A percentile compares a stretch with the other conserved stretches of the same genome.
Conservation (phyloP, 805 yeast species). For the Pichia insulana region DNA sequence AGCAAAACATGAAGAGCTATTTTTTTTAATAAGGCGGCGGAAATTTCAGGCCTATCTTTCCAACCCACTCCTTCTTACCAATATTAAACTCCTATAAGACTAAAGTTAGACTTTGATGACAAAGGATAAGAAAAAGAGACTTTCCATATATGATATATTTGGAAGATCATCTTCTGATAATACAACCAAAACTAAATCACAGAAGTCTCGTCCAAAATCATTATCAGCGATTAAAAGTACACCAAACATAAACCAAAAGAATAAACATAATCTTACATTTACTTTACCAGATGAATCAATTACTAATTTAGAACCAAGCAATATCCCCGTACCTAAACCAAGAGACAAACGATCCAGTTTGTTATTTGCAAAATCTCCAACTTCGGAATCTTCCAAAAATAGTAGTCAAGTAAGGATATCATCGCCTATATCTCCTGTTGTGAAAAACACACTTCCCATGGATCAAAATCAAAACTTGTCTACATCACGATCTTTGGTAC, state of each 20-base stretch:
- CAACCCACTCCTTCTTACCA: too few species aligned
- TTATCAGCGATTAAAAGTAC: conserved; percentile 1
- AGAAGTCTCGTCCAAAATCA: background rate
- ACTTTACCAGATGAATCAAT: conserved; percentile 8
- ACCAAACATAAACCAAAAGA: background rate
- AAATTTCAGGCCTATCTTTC: too few species aligned
- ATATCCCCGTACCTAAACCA: conserved; percentile 2
- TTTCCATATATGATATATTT: conserved; percentile 11
- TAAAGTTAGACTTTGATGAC: background rate
- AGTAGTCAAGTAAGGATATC: background rate
- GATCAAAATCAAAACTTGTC: background rate
- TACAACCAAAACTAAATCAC: background rate
- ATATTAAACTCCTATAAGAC: too few species aligned
- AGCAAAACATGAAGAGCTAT: too few species aligned
- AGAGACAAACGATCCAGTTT: background rate
- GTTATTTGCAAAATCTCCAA: background rate
- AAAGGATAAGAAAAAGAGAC: conserved; percentile 8
- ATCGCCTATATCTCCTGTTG: background rate
- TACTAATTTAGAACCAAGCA: background rate
- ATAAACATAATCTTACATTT: conserved; percentile 3
- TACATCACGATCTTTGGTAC: too few species aligned
- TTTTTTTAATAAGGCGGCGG: too few species aligned
- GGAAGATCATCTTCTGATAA: conserved; percentile 6
- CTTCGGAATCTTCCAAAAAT: background rate
- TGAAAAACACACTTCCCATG: background rate